phyloP scores from a whole-genome alignment of 139 green algal species.

The Raphidocelis subcapitata region DNA sequence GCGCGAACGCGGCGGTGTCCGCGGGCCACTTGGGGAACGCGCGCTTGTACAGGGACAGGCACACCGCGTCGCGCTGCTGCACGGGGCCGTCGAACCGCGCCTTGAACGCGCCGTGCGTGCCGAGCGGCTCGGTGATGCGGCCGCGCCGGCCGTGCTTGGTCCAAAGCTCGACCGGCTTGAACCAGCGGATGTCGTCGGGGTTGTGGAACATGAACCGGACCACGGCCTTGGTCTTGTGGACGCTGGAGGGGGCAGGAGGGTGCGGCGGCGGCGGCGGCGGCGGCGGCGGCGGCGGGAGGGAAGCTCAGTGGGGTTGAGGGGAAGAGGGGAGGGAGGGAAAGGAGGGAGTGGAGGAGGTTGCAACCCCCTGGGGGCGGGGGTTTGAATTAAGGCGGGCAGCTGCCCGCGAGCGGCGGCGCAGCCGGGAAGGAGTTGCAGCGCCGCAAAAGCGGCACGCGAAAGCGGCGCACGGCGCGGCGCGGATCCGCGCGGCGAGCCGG shows the following conservation, averaged over 20 bases:
- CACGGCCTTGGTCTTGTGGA: conserved; percentile 89
- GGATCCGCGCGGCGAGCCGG: no score
- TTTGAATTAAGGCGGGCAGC: no score
- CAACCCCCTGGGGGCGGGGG: no score
- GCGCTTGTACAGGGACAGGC: conserved; percentile 96
- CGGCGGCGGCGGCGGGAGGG: not conserved
- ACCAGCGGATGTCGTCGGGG: conserved; percentile 93
- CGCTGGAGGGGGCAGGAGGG: conserved; percentile 23
- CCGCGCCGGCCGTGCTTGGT: conserved; percentile 86
- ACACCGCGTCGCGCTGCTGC: conserved; percentile 92
- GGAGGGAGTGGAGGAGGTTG: not conserved
- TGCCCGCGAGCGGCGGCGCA: no score
- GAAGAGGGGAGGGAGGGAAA: not conserved
- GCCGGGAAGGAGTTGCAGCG: no score
- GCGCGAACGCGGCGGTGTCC: no score
- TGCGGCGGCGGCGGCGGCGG: no score
- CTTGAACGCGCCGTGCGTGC: conserved; percentile 96
- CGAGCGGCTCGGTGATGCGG: conserved; percentile 92
- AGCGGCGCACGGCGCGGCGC: no score
- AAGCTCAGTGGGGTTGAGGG: not conserved
- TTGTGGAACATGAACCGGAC: conserved; percentile 96
- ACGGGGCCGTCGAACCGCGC: conserved; percentile 89
- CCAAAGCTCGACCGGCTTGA: conserved; percentile 91
- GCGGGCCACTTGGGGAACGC: conserved; percentile 90
- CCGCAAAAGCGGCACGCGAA: no score